Conservation (phyloP, 169 alveolate genomes). For the Eimeria mitis region DNA sequence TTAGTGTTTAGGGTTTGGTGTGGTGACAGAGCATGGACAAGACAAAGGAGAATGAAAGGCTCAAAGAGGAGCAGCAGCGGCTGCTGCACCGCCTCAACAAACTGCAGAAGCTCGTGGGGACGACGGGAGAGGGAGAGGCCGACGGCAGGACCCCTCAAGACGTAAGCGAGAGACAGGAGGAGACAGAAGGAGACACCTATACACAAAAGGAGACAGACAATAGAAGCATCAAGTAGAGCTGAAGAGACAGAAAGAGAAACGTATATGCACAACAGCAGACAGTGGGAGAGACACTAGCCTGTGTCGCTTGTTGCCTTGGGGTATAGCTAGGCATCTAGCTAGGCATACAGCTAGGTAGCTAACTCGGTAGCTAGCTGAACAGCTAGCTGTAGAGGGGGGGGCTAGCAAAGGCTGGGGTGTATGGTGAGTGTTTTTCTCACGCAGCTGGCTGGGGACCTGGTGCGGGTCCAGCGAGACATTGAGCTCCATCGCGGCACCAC, state of each 20-base stretch:
- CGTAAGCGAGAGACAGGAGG: neutral
- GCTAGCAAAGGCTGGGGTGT: no score
- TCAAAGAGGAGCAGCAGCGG: constrained; percentile 31
- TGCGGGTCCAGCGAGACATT: neutral
- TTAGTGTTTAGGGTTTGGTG: neutral
- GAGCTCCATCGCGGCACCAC: constrained; percentile 43
- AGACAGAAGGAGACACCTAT: neutral
- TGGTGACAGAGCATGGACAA: neutral
- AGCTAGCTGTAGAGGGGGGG: constrained; percentile 5
- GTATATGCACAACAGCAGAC: neutral
- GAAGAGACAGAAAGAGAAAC: neutral
- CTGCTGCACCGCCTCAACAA: constrained; percentile 9
- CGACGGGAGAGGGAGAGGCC: neutral
- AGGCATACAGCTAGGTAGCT: neutral
- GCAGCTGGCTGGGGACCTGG: constrained; percentile 31
- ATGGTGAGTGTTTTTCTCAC: neutral
- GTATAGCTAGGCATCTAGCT: constrained; percentile 5
- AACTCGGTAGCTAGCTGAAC: neutral
- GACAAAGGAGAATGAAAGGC: constrained; percentile 15
- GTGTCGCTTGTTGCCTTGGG: no score
- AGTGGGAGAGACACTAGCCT: no score
- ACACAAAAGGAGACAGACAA: neutral
- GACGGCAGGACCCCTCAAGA: constrained; percentile 17
- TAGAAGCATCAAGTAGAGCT: neutral
- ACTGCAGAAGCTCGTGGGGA: constrained; percentile 4